phyloP scores from a whole-genome alignment of 2,329 filamentous ascomycete genomes.

The Pseudomassariella vexata region DNA sequence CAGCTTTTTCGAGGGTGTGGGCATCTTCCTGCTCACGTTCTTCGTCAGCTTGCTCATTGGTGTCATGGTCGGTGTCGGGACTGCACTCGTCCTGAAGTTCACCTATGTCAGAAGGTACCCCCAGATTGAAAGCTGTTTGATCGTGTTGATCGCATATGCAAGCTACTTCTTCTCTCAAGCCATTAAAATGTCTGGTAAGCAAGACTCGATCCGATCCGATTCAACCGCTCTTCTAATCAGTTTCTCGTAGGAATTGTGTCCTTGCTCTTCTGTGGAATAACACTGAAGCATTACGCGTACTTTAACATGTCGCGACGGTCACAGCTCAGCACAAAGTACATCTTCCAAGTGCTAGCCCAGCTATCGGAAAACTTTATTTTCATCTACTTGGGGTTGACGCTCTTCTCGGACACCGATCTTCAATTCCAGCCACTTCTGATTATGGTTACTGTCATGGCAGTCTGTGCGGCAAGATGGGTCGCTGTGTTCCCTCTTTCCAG shows the following conservation, averaged over 20 bases:
- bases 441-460: constrained; percentile 83
- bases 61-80: constrained; percentile 77
- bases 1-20: constrained; percentile 84
- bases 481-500: constrained; percentile 90
- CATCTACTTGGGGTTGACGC: constrained; percentile 90
- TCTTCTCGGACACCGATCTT: constrained; percentile 85
- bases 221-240: constrained; percentile 8
- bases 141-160: constrained; percentile 90
- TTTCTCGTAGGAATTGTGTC: constrained; percentile 75
- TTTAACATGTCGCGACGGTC: constrained; percentile 99
- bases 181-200: constrained; percentile 86
- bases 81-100: constrained; percentile 86
- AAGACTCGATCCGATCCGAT: constrained; percentile 1
- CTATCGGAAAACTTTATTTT: constrained; percentile 99
- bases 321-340: constrained; percentile 94
- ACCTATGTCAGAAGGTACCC: constrained; percentile 88
- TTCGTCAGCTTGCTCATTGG: constrained; percentile 91
- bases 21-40: constrained; percentile 93
- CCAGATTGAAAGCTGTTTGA: constrained; percentile 93
- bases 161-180: constrained; percentile 98
- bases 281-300: constrained; percentile 97
- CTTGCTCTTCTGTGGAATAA: constrained; percentile 94
- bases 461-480: constrained; percentile 86
- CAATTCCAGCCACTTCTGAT: constrained; percentile 94
- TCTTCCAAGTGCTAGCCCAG: constrained; percentile 92